These are phyloP conservation scores for Auxenochlorella protothecoides DNA, from an alignment of 139 green algal species.

Conservation along the genomic window DNA sequence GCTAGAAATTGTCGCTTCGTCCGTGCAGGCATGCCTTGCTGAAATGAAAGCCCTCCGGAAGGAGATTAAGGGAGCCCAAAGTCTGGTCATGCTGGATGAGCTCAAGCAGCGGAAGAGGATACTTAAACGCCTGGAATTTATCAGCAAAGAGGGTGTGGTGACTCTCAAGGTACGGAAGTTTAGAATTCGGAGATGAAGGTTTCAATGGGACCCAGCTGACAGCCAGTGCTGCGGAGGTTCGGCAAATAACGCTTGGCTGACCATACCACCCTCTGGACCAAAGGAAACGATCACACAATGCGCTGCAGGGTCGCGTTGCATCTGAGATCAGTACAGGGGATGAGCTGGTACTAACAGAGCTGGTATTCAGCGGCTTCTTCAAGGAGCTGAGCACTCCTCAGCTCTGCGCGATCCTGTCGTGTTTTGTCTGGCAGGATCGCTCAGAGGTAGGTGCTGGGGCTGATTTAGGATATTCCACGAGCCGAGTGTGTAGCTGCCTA, in stretches of 20 bases:
- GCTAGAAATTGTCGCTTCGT: background rate
- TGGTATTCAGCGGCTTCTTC: slow-evolving; percentile 66
- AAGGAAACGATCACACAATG: background rate
- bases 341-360: slow-evolving; percentile 68
- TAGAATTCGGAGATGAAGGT: no score
- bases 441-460: slow-evolving; percentile 9
- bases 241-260: background rate
- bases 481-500: no score
- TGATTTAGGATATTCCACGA: no score
- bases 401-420: slow-evolving; percentile 49
- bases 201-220: no score
- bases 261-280: background rate
- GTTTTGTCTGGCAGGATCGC: slow-evolving; percentile 66
- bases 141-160: slow-evolving; percentile 45
- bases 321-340: slow-evolving; percentile 49
- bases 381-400: slow-evolving; percentile 36
- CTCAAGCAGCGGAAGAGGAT: slow-evolving; percentile 44
- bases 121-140: slow-evolving; percentile 51
- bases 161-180: slow-evolving; percentile 37
- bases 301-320: slow-evolving; percentile 43
- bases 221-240: background rate
- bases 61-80: slow-evolving; percentile 40
- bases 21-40: background rate
- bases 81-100: slow-evolving; percentile 60
- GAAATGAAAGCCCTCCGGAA: slow-evolving; percentile 2